Conservation (phyloP, 2,329 filamentous ascomycete species). For the Decorospora gaudefroyi region DNA sequence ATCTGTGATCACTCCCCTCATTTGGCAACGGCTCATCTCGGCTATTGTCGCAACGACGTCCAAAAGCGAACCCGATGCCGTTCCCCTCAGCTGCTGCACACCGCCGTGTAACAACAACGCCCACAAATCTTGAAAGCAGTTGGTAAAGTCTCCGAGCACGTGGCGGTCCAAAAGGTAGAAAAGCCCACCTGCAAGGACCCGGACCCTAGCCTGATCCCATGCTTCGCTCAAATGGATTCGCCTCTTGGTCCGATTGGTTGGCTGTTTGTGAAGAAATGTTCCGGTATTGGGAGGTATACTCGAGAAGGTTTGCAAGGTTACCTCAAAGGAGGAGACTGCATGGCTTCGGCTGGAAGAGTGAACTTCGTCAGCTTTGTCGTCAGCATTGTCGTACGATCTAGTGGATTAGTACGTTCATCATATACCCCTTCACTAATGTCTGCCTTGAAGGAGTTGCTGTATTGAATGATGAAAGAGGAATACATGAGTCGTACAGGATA, state of each 20-base stretch:
- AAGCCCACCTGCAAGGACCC: slow-evolving; percentile 11
- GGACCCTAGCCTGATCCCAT: slow-evolving; percentile 5
- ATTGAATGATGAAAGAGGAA: background rate
- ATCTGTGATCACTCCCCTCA: no score
- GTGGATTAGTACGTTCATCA: slow-evolving; percentile 2
- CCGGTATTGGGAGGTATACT: background rate
- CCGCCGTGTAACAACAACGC: slow-evolving; percentile 27
- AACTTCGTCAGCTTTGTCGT: background rate
- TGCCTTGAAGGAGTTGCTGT: background rate
- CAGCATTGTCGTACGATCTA: background rate
- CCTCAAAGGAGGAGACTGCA: background rate
- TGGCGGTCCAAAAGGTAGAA: slow-evolving; percentile 3
- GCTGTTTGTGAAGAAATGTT: slow-evolving; percentile 8
- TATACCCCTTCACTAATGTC: slow-evolving; percentile 3
- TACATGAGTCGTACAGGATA: background rate
- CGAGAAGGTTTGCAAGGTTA: background rate
- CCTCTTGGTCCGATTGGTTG: slow-evolving; percentile 22
- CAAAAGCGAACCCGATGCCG: slow-evolving; percentile 24
- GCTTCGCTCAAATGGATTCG: slow-evolving; percentile 4
- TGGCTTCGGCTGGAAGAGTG: slow-evolving; percentile 2
- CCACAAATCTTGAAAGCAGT: slow-evolving; percentile 10
- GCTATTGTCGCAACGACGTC: slow-evolving; percentile 30
- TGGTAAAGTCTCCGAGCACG: slow-evolving; percentile 2
- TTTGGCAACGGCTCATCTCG: slow-evolving; percentile 28
- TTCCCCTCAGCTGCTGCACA: slow-evolving; percentile 26